Conservation (phyloP, 1,284 basidiomycete genomes). For the Athelia sp. region DNA sequence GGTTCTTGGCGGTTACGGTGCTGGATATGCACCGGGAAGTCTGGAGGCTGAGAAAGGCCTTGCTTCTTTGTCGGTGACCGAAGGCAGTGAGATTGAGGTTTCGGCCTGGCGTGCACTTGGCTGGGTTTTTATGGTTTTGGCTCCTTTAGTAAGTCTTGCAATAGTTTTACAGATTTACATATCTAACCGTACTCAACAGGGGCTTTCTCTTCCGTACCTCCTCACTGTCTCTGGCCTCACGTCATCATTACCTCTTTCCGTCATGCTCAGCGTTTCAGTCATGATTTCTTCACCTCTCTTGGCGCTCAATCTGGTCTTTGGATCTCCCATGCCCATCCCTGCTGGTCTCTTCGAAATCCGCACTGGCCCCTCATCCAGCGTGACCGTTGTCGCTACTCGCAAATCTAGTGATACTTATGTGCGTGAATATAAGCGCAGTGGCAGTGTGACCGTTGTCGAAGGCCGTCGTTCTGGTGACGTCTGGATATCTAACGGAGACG, state of each 20-base stretch:
- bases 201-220: slow-evolving; percentile 55
- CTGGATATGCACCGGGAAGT: slow-evolving; percentile 41
- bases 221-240: slow-evolving; percentile 32
- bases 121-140: slow-evolving; percentile 62
- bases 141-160: slow-evolving; percentile 50
- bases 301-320: slow-evolving; percentile 52
- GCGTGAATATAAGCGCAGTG: slow-evolving; percentile 57
- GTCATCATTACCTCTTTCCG: slow-evolving; percentile 32
- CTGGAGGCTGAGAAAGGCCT: slow-evolving; percentile 48
- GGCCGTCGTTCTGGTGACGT: slow-evolving; percentile 65
- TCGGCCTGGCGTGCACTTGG: slow-evolving; percentile 46
- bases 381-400: slow-evolving; percentile 37
- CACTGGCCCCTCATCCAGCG: slow-evolving; percentile 34
- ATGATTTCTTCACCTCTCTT: slow-evolving; percentile 62
- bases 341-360: slow-evolving; percentile 55
- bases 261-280: slow-evolving; percentile 55
- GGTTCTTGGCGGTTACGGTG: slow-evolving; percentile 54
- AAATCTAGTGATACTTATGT: slow-evolving; percentile 36
- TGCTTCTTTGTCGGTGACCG: slow-evolving; percentile 34
- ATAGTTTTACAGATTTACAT: neutral
- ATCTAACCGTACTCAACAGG: slow-evolving; percentile 28
- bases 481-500: slow-evolving; percentile 64
- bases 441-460: slow-evolving; percentile 61
- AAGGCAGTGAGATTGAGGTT: slow-evolving; percentile 44
- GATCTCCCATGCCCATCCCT: slow-evolving; percentile 60